Percentiles rank a stretch among this genome's conserved stretches.
Evolutionary conservation across 768 basidiomycete genomes (phyloP).

Genomic region (Melanogaster broomeanus): DNA sequence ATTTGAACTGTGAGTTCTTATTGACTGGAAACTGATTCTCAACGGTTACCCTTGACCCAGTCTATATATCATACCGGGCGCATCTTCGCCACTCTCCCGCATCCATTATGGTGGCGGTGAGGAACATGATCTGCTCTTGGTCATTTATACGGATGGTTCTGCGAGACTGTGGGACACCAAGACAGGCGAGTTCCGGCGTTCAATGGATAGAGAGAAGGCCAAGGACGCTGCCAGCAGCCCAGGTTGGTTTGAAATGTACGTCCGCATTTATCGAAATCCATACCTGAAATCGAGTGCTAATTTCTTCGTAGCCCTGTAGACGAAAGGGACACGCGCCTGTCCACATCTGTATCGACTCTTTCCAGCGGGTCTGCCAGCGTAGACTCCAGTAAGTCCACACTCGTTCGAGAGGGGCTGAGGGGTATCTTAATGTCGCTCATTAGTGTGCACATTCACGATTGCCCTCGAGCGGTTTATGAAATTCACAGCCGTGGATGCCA

Average conservation of each 20-base stretch:
- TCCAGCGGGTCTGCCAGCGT: conserved; percentile 12
- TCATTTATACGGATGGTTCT: conserved; percentile 74
- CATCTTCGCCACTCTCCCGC: conserved; percentile 61
- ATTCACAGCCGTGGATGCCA: conserved; percentile 49
- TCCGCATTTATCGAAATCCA: background rate
- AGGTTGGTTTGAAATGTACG: conserved; percentile 75
- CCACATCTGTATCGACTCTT: conserved; percentile 26
- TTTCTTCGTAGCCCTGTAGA: conserved; percentile 24
- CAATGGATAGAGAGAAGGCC: conserved; percentile 75
- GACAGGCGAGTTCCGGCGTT: conserved; percentile 82
- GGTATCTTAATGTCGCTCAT: conserved; percentile 20
- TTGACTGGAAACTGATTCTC: background rate
- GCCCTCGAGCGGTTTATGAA: conserved; percentile 54
- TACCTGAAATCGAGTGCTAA: background rate
- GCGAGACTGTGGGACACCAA: conserved; percentile 88
- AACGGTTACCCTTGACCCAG: conserved; percentile 39
- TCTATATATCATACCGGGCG: conserved; percentile 79
- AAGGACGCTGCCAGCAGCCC: conserved; percentile 71
- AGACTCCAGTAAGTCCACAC: conserved; percentile 25
- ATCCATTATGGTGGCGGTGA: conserved; percentile 59
- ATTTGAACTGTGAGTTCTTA: conserved; percentile 71
- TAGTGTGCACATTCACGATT: conserved; percentile 52
- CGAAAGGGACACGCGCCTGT: conserved; percentile 25
- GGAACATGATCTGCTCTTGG: conserved; percentile 61
- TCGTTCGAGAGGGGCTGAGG: conserved; percentile 13